Conservation (phyloP, 805 yeast genomes). For the Cyberlindnera euphorbiiphila region DNA sequence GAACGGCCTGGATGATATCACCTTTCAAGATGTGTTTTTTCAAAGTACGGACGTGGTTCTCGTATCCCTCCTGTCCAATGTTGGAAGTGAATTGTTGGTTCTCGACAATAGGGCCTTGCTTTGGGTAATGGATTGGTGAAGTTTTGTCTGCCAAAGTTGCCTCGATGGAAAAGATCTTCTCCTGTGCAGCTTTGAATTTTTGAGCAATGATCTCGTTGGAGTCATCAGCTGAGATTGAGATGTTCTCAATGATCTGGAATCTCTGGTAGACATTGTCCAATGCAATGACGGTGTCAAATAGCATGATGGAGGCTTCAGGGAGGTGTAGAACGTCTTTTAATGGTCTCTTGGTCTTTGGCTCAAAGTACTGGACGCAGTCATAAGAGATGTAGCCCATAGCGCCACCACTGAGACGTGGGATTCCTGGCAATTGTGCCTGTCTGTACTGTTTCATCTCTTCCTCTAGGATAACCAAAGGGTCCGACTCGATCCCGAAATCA, state of each 20-base stretch:
- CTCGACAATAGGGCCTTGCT: slow-evolving; percentile 66
- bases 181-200: slow-evolving; percentile 52
- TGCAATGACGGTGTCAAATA: slow-evolving; percentile 85
- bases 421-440: slow-evolving; percentile 77
- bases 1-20: slow-evolving; percentile 96
- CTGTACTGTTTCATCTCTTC: slow-evolving; percentile 59
- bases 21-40: slow-evolving; percentile 84
- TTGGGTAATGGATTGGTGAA: slow-evolving; percentile 54
- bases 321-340: slow-evolving; percentile 75
- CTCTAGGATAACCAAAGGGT: slow-evolving; percentile 76
- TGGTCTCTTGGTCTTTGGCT: slow-evolving; percentile 77
- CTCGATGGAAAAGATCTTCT: slow-evolving; percentile 56
- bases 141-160: slow-evolving; percentile 41
- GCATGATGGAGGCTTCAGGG: slow-evolving; percentile 92
- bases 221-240: slow-evolving; percentile 41
- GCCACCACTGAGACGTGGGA: slow-evolving; percentile 87
- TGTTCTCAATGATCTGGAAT: slow-evolving; percentile 84
- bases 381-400: slow-evolving; percentile 95
- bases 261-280: slow-evolving; percentile 93
- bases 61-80: slow-evolving; percentile 92
- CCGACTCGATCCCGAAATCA: slow-evolving; percentile 49
- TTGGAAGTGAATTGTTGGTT: slow-evolving; percentile 77
- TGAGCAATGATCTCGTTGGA: slow-evolving; percentile 32
- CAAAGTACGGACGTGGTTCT: slow-evolving; percentile 67
- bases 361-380: slow-evolving; percentile 95